Evolutionary conservation across 228 moss, liverwort and hornwort genomes (phyloP), one percentile per base, ranked within the genome.

Genomic region (Sphagnum magellanicum): DNA sequence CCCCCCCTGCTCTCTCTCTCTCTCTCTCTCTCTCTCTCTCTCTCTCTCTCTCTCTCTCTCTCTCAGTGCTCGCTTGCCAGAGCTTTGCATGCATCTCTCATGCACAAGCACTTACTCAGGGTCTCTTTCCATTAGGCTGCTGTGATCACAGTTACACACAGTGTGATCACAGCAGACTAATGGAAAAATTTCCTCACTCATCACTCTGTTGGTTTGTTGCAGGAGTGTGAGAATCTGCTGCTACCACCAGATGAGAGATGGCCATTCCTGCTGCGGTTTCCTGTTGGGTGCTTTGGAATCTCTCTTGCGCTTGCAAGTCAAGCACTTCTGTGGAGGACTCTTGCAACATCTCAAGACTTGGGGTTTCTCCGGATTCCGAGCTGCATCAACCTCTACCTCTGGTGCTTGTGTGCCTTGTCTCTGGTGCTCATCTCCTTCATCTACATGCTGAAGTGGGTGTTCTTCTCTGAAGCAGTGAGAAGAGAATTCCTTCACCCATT

Each of bases 251-350:
- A 71, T 49, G 50, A 62, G 71, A 48, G 49, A 49, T 71, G 71
- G 71, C 71, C 71, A 13, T 71, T 71, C 49, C 61, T 71, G 15
- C 71, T 71, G 7, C 61, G 71, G 47, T 71, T 71, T 49, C 71
- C 71, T 7, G 62, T 71, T 13, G 46, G 48, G 16, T 6, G 32
- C 62, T 71, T 71, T 50, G 71, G 71, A 10, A 62, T 71, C 6
- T 49, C 10, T 61, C 48, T 71, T 5, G 71, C 63, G 16, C 71
- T 71, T 12, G 71, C 61, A 47, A 71, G 71, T 60, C 71, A 71
- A 60, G 50, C 71, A 6, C 49, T 71, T 50, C 51, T 71, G 32
- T 71, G 71, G 71, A 62, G 62, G 51, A 16, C 12, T 16, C 67
- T 67, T n/a, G 60, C 71, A 5, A 15, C 51, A 11, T 48, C 48